Conservation (phyloP, 768 basidiomycete species). For the Termitomyces sp. region DNA sequence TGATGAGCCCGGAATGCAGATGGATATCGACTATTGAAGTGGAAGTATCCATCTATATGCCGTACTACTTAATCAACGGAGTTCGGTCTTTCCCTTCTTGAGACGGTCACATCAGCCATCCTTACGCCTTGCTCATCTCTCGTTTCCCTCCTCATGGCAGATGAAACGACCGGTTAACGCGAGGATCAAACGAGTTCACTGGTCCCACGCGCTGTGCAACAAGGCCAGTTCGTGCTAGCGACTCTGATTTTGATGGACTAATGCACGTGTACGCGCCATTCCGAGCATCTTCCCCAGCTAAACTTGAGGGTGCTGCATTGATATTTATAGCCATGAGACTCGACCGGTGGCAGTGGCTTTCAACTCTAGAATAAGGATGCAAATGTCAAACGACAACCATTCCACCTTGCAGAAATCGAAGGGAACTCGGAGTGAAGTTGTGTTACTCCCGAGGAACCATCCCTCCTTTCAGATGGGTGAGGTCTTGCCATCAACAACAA, state of each 20-base stretch:
- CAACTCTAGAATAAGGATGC: not conserved
- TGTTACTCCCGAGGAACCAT: conserved; percentile 28
- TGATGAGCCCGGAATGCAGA: not conserved
- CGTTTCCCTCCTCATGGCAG: not conserved
- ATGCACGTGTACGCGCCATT: not conserved
- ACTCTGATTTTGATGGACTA: not conserved
- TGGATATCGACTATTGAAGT: not conserved
- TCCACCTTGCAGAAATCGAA: conserved; percentile 37
- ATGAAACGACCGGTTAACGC: not conserved
- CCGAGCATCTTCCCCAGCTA: not conserved
- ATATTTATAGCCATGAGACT: not conserved
- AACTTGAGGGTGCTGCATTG: not conserved
- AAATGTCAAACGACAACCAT: conserved; percentile 13
- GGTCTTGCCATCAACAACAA: conserved; percentile 13
- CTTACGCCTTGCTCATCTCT: not conserved
- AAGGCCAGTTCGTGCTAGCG: not conserved
- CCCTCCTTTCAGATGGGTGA: conserved; percentile 35
- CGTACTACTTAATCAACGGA: not conserved
- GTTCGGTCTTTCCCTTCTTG: not conserved
- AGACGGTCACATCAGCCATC: not conserved
- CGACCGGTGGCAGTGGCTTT: not conserved
- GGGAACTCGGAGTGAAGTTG: conserved; percentile 38
- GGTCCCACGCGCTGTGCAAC: not conserved
- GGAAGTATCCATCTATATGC: not conserved
- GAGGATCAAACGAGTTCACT: not conserved